Evolutionary conservation across 2,329 filamentous ascomycete genomes (phyloP).

Genomic region (Colletotrichum ledebouriae): DNA sequence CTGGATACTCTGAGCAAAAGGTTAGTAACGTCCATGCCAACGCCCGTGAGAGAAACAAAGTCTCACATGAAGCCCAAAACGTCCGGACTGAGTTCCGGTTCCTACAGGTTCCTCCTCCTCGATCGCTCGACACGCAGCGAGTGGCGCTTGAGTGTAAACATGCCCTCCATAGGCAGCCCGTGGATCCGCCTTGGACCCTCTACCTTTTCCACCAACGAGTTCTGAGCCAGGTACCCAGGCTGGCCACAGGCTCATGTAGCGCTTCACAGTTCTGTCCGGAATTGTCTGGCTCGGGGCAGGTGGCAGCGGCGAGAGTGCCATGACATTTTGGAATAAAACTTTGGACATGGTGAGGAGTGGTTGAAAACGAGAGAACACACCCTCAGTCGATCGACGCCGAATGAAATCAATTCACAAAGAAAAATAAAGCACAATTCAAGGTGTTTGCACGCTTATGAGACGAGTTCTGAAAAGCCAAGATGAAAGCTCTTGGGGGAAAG

Average conservation of each 20-base stretch:
- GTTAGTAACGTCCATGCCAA: conserved; percentile 8
- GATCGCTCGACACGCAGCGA: conserved; percentile 50
- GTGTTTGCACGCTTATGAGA: conserved; percentile 15
- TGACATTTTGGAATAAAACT: conserved; percentile 31
- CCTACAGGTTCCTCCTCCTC: conserved; percentile 45
- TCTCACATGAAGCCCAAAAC: conserved; percentile 56
- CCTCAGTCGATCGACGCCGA: not conserved
- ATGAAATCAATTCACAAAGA: not conserved
- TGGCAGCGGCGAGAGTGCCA: conserved; percentile 34
- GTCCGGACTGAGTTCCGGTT: conserved; percentile 32
- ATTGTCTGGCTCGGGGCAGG: not conserved
- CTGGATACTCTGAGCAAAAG: conserved; percentile 62
- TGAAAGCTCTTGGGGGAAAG: conserved; percentile 17
- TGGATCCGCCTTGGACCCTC: conserved; percentile 35
- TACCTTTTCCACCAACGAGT: conserved; percentile 30
- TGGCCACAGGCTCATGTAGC: conserved; percentile 40
- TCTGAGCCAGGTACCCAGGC: conserved; percentile 41
- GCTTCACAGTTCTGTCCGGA: conserved; percentile 12
- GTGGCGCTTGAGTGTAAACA: conserved; percentile 54
- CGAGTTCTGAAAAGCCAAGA: conserved; percentile 3
- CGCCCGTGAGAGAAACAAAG: too few relatives aligned
- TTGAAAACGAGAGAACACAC: not conserved
- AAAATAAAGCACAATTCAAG: not conserved
- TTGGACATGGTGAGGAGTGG: conserved; percentile 30
- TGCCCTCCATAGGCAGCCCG: conserved; percentile 53